phyloP scores from a whole-genome alignment of 495 filamentous ascomycete species.

The Trichoderma virens region DNA sequence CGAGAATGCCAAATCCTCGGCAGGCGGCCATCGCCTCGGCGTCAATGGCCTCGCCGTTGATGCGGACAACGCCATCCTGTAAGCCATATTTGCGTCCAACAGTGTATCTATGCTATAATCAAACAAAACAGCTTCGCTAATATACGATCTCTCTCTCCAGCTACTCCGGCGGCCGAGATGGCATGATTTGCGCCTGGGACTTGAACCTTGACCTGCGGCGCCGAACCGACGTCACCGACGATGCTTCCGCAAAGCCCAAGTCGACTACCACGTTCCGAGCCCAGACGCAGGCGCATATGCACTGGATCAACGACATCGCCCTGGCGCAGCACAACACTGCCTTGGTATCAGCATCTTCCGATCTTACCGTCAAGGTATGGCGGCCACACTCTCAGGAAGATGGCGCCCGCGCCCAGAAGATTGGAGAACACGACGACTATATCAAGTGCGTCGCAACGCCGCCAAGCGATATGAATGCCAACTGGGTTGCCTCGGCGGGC shows the following conservation, averaged over 20 bases:
- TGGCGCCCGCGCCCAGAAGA: constrained; percentile 59
- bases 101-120: not conserved
- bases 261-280: constrained; percentile 64
- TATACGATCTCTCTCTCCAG: not conserved
- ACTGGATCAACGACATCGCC: constrained; percentile 97
- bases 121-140: not conserved
- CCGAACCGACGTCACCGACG: constrained; percentile 24
- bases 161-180: constrained; percentile 95
- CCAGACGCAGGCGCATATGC: constrained; percentile 95
- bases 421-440: constrained; percentile 92
- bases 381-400: constrained; percentile 68
- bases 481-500: constrained; percentile 95
- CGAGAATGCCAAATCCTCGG: constrained; percentile 83
- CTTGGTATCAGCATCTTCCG: constrained; percentile 88
- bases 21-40: constrained; percentile 79
- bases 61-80: constrained; percentile 78
- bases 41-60: constrained; percentile 92
- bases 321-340: constrained; percentile 75
- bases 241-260: constrained; percentile 25
- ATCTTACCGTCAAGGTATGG: constrained; percentile 93
- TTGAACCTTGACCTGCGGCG: constrained; percentile 53
- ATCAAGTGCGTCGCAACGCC: constrained; percentile 90
- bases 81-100: constrained; percentile 32
- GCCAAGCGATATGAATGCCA: constrained; percentile 44
- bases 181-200: constrained; percentile 93